Conservation (phyloP, 768 basidiomycete genomes). For the Phanerochaete carnosa region DNA sequence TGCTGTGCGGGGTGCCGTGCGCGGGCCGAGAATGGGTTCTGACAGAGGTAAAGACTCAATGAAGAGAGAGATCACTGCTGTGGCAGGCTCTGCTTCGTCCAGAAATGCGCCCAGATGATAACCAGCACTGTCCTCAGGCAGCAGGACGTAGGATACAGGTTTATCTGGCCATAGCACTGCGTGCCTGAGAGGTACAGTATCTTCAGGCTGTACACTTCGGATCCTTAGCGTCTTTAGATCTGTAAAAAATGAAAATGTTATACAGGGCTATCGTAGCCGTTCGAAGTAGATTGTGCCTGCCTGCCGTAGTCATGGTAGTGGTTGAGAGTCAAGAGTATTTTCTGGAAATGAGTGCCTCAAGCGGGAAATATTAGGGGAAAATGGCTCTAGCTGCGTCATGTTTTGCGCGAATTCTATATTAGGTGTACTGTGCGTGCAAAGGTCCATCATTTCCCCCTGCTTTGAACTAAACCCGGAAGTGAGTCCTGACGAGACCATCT, state of each 20-base stretch:
- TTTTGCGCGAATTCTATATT: not conserved
- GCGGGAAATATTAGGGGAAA: not conserved
- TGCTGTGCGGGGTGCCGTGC: constrained; percentile 20
- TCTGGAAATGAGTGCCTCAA: not conserved
- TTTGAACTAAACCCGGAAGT: not conserved
- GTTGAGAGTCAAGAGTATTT: no score
- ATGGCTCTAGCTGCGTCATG: not conserved
- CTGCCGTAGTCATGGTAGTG: not conserved
- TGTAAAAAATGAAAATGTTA: not conserved
- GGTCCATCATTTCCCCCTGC: no score
- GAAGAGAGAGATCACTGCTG: constrained; percentile 59
- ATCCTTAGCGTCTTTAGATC: constrained; percentile 13
- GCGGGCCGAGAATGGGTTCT: constrained; percentile 23
- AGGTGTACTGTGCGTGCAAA: no score
- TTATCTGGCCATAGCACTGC: constrained; percentile 56
- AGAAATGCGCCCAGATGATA: constrained; percentile 58
- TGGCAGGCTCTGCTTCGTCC: constrained; percentile 25
- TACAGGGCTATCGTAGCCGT: not conserved
- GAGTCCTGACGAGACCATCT: not conserved
- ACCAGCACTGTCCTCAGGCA: constrained; percentile 50
- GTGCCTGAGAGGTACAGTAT: constrained; percentile 51
- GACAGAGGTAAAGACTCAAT: constrained; percentile 36
- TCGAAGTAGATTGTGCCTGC: not conserved
- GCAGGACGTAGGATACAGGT: constrained; percentile 42
- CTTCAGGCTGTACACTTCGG: constrained; percentile 33